These are phyloP conservation scores for Geranium rotundifolium DNA, from an alignment of 345 rosid genomes.

Conservation along the genomic window DNA sequence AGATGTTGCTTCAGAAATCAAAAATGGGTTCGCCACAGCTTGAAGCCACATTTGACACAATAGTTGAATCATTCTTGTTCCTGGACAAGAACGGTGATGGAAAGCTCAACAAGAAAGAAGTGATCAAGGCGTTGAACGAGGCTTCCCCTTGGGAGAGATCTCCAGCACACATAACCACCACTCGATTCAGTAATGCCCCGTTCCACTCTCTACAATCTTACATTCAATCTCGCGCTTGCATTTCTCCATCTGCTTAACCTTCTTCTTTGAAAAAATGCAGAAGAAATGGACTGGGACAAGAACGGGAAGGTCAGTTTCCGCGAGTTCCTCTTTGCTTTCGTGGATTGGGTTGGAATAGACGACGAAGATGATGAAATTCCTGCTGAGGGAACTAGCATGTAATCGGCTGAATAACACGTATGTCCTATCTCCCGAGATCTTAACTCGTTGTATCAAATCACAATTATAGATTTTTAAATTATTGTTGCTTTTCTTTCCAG, in stretches of 20 bases:
- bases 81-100: slow-evolving; percentile 75
- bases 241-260: slow-evolving; percentile 1
- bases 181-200: slow-evolving; percentile 47
- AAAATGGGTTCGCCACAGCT: slow-evolving; percentile 35
- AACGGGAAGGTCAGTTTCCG: slow-evolving; percentile 72
- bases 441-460: neutral
- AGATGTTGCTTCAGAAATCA: slow-evolving; percentile 23
- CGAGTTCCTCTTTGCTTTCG: slow-evolving; percentile 65
- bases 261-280: slow-evolving; percentile 33
- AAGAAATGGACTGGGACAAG: slow-evolving; percentile 84
- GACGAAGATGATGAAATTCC: slow-evolving; percentile 14
- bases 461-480: no score
- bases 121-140: slow-evolving; percentile 56
- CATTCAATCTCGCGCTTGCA: neutral
- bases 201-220: slow-evolving; percentile 7
- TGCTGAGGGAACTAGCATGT: neutral
- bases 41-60: slow-evolving; percentile 58
- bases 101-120: slow-evolving; percentile 58
- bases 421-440: no score
- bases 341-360: slow-evolving; percentile 71
- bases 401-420: no score
- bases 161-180: slow-evolving; percentile 49
- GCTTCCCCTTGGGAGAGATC: slow-evolving; percentile 58
- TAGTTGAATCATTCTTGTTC: slow-evolving; percentile 69
- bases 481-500: no score